Evolutionary conservation across 768 basidiomycete genomes (phyloP), one percentile per base, ranked within the genome.

Genomic region (Boletus sp.): DNA sequence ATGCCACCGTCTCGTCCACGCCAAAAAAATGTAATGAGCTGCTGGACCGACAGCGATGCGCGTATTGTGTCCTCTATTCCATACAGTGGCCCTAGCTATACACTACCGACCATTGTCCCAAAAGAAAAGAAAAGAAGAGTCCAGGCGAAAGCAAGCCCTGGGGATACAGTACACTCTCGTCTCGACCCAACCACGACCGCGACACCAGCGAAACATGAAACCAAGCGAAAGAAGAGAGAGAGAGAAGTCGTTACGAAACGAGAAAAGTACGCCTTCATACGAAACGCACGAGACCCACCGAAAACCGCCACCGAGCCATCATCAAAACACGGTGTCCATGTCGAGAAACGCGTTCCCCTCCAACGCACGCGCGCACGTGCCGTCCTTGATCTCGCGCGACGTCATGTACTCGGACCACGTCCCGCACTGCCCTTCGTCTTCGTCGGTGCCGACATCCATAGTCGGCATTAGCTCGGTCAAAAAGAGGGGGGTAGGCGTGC

Each of bases 231-330:
- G 24, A 24, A 24, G 24, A 24, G 24, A 24, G 15, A 11, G 11
- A 15, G 11, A 37, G 11, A 15, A 15, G 37, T 37, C 37, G 33
- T 35, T 35, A 24, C 33, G 33, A 35, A 37, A 37, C 5, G 24
- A 24, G 24, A 14, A 6, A 24, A 24, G 24, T 24, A 24, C 24
- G 3, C 24, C 2, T 24, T 24, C 2, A 24, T 24, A 24, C 24
- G 24, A 24, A 3, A 24, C 24, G 24, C 24, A 24, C 24, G 24
- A 24, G 24, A 2, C 24, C 24, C 24, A 24, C 24, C 24, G 24
- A 24, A 24, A 24, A 24, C 24, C 24, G 24, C 24, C 24, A 24
- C 24, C 2, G 3, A 24, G n/a, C 77, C 79, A 37, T 75, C 72
- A 58, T 49, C 47, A 57, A 42, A 57, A 32, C 17, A 37, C 1